These are phyloP conservation scores for Plantago lanceolata DNA, from an alignment of 305 asterid species.

Conservation along the genomic window DNA sequence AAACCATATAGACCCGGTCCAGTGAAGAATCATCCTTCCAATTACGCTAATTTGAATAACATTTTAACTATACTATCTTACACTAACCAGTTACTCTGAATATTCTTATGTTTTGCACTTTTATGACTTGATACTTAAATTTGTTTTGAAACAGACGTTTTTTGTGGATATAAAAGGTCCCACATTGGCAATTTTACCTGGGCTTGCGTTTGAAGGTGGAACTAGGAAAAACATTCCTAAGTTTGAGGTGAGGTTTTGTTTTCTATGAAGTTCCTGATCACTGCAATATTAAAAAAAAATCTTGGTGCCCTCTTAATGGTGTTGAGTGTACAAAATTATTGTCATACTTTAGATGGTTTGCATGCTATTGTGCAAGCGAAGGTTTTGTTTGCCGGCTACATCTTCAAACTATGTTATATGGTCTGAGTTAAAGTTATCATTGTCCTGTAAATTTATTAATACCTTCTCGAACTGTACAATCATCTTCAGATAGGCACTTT, in stretches of 20 bases:
- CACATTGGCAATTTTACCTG: conserved; percentile 73
- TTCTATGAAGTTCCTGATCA: background rate
- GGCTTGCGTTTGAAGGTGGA: conserved; percentile 96
- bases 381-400: conserved; percentile 11
- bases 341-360: no score
- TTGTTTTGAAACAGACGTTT: conserved; percentile 57
- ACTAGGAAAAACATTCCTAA: conserved; percentile 93
- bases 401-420: conserved; percentile 8
- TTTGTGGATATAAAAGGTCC: conserved; percentile 91
- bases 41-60: no score
- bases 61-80: no score
- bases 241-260: conserved; percentile 30
- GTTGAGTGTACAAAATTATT: no score
- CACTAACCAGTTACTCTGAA: background rate
- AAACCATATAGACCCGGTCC: no score
- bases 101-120: conserved; percentile 7
- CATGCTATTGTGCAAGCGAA: no score
- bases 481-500: conserved; percentile 69
- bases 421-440: conserved; percentile 7
- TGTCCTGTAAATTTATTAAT: conserved; percentile 11
- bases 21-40: no score
- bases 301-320: no score
- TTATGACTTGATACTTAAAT: conserved; percentile 13
- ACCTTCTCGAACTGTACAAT: conserved; percentile 25
- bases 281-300: no score